Conservation (phyloP, 2,329 filamentous ascomycete genomes). For the Nigrospora sphaerica region DNA sequence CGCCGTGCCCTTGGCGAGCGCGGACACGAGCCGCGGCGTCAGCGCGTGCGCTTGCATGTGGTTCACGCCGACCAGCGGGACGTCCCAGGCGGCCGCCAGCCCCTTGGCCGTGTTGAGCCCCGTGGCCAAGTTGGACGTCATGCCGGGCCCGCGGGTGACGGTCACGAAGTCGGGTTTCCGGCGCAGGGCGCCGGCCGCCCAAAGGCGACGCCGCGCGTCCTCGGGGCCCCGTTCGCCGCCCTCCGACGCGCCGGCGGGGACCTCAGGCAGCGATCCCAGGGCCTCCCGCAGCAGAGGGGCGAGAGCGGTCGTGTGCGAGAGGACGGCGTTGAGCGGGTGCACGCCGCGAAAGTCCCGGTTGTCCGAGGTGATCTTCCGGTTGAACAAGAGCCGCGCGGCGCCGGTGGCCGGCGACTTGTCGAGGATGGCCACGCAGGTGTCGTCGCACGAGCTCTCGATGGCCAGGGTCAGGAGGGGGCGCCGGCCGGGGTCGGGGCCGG, state of each 20-base stretch:
- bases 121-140: constrained; percentile 68
- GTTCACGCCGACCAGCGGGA: constrained; percentile 79
- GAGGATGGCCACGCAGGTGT: constrained; percentile 82
- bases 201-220: constrained; percentile 7
- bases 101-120: constrained; percentile 85
- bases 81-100: constrained; percentile 72
- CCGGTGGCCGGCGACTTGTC: constrained; percentile 38
- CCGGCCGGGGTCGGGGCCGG: background rate
- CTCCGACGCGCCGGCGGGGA: constrained; percentile 1
- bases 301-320: constrained; percentile 68
- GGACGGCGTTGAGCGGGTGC: constrained; percentile 67
- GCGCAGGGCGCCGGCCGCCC: constrained; percentile 21
- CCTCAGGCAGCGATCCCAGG: constrained; percentile 41
- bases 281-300: constrained; percentile 61
- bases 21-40: constrained; percentile 70
- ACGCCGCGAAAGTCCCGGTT: constrained; percentile 71
- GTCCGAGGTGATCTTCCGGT: constrained; percentile 75
- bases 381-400: constrained; percentile 61
- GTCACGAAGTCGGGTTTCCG: constrained; percentile 74
- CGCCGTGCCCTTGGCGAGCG: constrained; percentile 32
- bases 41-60: constrained; percentile 97
- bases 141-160: constrained; percentile 85
- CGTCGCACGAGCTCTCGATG: constrained; percentile 85
- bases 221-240: constrained; percentile 11
- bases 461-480: constrained; percentile 52